These are phyloP conservation scores for Psilocybe tampanensis DNA, from an alignment of 768 basidiomycete species.

Conservation along the genomic window DNA sequence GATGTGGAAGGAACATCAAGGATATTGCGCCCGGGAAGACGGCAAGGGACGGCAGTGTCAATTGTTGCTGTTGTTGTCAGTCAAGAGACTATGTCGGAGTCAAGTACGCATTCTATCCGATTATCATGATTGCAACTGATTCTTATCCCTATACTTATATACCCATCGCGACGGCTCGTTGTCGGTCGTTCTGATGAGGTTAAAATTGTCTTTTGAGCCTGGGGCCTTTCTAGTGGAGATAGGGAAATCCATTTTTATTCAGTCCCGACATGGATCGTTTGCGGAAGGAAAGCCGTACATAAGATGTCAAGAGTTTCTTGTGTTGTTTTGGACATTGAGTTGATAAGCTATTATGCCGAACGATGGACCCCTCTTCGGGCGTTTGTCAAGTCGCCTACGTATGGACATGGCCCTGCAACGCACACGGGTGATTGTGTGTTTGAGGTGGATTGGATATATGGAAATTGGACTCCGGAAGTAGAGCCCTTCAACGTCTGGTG, in stretches of 20 bases:
- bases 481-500: constrained; percentile 1
- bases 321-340: not conserved
- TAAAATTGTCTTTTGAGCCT: too few relatives aligned
- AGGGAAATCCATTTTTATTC: not conserved
- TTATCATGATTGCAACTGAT: constrained; percentile 13
- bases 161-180: not conserved
- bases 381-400: not conserved
- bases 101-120: constrained; percentile 5
- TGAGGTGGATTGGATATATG: not conserved
- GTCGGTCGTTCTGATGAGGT: not conserved
- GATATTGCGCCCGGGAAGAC: not conserved
- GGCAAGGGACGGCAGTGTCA: constrained; percentile 1
- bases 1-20: not conserved
- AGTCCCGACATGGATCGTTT: not conserved
- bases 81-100: not conserved
- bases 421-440: not conserved
- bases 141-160: not conserved
- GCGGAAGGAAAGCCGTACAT: not conserved
- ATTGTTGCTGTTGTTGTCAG: not conserved
- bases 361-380: not conserved
- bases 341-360: not conserved
- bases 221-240: too few relatives aligned
- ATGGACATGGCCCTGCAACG: not conserved
- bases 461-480: not conserved
- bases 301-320: not conserved